A percentile compares a stretch with the other conserved stretches of the same genome.
These are phyloP conservation scores for Penicillium subrubescens DNA, from an alignment of 495 filamentous ascomycete species.

Conservation along the genomic window DNA sequence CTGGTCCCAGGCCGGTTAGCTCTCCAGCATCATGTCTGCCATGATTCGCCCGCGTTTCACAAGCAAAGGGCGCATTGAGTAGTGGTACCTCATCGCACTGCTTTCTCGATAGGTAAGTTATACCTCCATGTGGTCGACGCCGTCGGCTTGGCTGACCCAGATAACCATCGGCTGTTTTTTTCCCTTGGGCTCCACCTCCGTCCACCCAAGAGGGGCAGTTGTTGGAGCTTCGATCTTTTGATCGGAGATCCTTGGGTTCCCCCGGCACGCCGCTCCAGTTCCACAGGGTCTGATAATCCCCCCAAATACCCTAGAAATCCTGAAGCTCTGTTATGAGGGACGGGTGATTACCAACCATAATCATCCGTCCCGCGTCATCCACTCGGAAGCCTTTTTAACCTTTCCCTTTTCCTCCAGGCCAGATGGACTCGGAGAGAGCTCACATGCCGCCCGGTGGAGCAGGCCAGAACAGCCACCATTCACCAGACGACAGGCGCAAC, in stretches of 20 bases:
- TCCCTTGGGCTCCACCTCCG: neutral
- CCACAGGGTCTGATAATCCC: neutral
- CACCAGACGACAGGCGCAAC: neutral
- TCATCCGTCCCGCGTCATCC: neutral
- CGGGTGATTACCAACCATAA: neutral
- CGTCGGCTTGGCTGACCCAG: constrained; percentile 10
- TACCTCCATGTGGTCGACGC: neutral
- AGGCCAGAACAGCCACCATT: neutral
- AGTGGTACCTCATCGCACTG: neutral
- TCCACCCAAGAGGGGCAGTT: constrained; percentile 7
- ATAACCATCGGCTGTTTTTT: neutral
- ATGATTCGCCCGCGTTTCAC: neutral
- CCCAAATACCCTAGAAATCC: neutral
- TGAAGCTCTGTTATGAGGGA: neutral
- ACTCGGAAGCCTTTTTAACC: neutral
- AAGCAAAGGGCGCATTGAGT: neutral
- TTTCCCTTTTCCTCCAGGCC: neutral
- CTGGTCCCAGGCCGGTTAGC: neutral
- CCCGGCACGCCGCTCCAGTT: neutral
- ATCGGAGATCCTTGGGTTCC: constrained; percentile 16
- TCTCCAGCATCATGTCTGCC: neutral
- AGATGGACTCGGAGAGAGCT: constrained; percentile 5
- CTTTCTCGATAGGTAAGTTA: constrained; percentile 2
- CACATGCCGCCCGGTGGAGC: constrained; percentile 18
- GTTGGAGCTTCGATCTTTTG: neutral